Evolutionary conservation across 2,329 filamentous ascomycete species (phyloP).

Genomic region (Hysterium pulicare): DNA sequence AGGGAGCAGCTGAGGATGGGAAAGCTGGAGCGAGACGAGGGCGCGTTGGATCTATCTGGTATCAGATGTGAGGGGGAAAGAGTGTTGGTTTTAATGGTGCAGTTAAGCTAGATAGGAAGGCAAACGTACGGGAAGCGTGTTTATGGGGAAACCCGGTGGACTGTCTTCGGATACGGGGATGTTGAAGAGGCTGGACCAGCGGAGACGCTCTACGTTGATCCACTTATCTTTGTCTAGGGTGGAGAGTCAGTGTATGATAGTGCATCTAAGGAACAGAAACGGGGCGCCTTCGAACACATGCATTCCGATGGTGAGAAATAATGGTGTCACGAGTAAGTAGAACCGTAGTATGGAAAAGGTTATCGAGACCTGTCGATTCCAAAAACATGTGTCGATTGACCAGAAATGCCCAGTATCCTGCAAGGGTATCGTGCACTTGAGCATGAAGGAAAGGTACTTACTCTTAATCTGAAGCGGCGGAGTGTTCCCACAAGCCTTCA

Average conservation of each 20-base stretch:
- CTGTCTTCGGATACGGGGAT: conserved; percentile 48
- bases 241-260: too few relatives aligned
- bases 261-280: too few relatives aligned
- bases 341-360: too few relatives aligned
- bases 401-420: too few relatives aligned
- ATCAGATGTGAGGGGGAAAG: background rate
- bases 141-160: conserved; percentile 53
- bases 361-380: too few relatives aligned
- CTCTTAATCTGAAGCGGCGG: conserved; percentile 57
- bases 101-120: background rate
- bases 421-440: too few relatives aligned
- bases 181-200: conserved; percentile 53
- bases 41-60: conserved; percentile 46
- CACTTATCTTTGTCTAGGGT: conserved; percentile 57
- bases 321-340: too few relatives aligned
- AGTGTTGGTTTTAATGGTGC: background rate
- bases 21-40: conserved; percentile 46
- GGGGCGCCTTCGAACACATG: too few relatives aligned
- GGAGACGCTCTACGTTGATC: conserved; percentile 52
- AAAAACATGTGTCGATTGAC: too few relatives aligned
- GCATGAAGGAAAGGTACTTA: too few relatives aligned
- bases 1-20: conserved; percentile 41
- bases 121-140: conserved; percentile 47
- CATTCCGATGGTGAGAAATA: too few relatives aligned
- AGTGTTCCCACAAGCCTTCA: conserved; percentile 54